These are phyloP conservation scores for Aspergillus tamarii DNA, from an alignment of 2,329 filamentous ascomycete genomes.

Conservation along the genomic window DNA sequence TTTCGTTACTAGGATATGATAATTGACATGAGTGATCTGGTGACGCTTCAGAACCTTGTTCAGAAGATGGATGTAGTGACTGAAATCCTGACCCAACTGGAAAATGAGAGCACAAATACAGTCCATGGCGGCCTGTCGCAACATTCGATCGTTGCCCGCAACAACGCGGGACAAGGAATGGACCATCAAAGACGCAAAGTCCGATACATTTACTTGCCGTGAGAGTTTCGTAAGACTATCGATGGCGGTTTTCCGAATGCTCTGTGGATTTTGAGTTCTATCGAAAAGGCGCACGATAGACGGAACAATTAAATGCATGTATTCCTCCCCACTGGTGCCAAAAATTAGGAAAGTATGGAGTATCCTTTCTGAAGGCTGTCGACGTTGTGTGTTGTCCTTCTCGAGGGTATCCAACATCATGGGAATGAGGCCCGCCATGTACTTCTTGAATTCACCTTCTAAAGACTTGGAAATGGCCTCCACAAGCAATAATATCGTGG, in stretches of 20 bases:
- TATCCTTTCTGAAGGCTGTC: conserved; percentile 84
- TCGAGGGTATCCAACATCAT: conserved; percentile 94
- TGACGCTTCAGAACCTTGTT: conserved; percentile 81
- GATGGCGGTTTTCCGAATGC: conserved; percentile 84
- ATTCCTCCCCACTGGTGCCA: conserved; percentile 92
- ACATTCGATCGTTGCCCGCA: conserved; percentile 68
- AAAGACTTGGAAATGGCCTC: conserved; percentile 92
- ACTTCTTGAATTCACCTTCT: conserved; percentile 97
- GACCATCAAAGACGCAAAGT: conserved; percentile 94
- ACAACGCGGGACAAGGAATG: conserved; percentile 88
- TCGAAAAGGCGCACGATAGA: conserved; percentile 95
- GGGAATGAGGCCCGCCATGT: conserved; percentile 83
- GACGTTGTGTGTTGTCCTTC: conserved; percentile 74
- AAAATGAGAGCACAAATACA: conserved; percentile 94
- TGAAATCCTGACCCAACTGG: conserved; percentile 91
- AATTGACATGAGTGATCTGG: conserved; percentile 86
- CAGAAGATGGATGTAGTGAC: conserved; percentile 90
- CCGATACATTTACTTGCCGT: conserved; percentile 93
- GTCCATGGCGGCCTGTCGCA: conserved; percentile 84
- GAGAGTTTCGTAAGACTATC: conserved; percentile 94
- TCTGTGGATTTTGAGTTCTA: conserved; percentile 76
- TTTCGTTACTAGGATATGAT: conserved; percentile 88
- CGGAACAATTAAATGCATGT: conserved; percentile 98
- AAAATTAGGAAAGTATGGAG: conserved; percentile 96
- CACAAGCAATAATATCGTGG: conserved; percentile 87